Base-by-base conservation (phyloP, 1,139 yeast species). In the Yamadazyma mexicana region DNA sequence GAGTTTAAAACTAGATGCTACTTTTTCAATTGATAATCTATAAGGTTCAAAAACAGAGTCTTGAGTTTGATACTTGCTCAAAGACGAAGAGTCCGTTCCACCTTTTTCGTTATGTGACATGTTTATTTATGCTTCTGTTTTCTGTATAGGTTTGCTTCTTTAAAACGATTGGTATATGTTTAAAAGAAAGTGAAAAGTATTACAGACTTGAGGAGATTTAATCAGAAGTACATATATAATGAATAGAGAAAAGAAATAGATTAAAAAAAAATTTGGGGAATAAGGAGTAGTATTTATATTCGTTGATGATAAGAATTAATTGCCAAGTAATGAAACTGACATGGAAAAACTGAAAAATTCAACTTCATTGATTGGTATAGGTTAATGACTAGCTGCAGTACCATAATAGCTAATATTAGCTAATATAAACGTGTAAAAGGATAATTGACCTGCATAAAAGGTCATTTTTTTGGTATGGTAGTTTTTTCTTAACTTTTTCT, bases 1-100 rank as follows among this genome's bases (percentile, higher is more conserved):
- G 3, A 83, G 66, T 3, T 55, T 51, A 49, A 68, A 77, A 4
- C 54, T 31, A 17, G 59, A 54, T 16, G 65, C 67, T 17, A 71
- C 69, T 40, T 66, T 59, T 6, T 59, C 55, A 28, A 66, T 51
- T 0, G 66, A 38, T 11, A 69, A 50, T 41, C 73, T 55, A 47
- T 68, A 68, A 9, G 69, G 60, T 37, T 58, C 60, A 35, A 41
- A 44, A 4, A 32, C 28, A 5, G 44, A 38, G 6, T 40, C 48
- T 29, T 10, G 40, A 14, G 45, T 42, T 7, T 23, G 25, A 12
- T 26, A 24, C 24, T 46, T 46, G 12, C 40, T 37, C 11, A 44
- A 14, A 4, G 51, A 44, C 7, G 54, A 43, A 26, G 44, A 44
- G 36, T 50, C 55, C 3, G 49, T 45, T 34, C 42, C 39, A n/a